A percentile compares a stretch with the other conserved stretches of the same genome.
phyloP scores from a whole-genome alignment of 202 grass and related monocot species.

The Dendrocalamus latiflorus region DNA sequence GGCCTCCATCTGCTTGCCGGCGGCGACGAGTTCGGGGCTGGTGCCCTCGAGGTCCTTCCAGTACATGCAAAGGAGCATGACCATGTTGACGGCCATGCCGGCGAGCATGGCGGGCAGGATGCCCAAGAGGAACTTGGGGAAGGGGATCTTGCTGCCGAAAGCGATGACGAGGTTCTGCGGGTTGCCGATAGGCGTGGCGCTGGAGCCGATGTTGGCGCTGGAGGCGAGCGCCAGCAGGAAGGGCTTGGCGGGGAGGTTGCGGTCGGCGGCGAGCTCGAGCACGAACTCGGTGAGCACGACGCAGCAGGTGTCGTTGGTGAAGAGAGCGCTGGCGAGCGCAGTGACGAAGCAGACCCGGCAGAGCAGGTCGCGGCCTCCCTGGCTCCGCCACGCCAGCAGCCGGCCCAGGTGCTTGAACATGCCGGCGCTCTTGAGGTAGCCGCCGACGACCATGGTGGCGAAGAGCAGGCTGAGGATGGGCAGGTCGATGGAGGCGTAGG shows the following conservation, averaged over 20 bases:
- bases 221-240: constrained; percentile 83
- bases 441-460: constrained; percentile 89
- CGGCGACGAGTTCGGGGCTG: neutral
- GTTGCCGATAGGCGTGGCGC: constrained; percentile 89
- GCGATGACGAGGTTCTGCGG: constrained; percentile 96
- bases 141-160: constrained; percentile 76
- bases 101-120: constrained; percentile 75
- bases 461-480: constrained; percentile 95
- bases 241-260: constrained; percentile 80
- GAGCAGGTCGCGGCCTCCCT: constrained; percentile 76
- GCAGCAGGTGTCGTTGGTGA: constrained; percentile 97
- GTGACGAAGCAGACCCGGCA: constrained; percentile 87
- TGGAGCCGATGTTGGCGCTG: constrained; percentile 90
- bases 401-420: constrained; percentile 81
- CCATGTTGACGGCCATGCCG: constrained; percentile 68
- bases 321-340: constrained; percentile 64
- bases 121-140: constrained; percentile 62
- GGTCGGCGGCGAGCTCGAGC: constrained; percentile 71
- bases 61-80: constrained; percentile 69
- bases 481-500: constrained; percentile 78
- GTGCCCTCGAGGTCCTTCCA: constrained; percentile 54
- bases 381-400: constrained; percentile 67
- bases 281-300: constrained; percentile 98
- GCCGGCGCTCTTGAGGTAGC: constrained; percentile 81
- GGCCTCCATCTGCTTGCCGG: constrained; percentile 33